These are phyloP conservation scores for Yamadazyma aaseri DNA, from an alignment of 1,139 yeast species.

Conservation along the genomic window DNA sequence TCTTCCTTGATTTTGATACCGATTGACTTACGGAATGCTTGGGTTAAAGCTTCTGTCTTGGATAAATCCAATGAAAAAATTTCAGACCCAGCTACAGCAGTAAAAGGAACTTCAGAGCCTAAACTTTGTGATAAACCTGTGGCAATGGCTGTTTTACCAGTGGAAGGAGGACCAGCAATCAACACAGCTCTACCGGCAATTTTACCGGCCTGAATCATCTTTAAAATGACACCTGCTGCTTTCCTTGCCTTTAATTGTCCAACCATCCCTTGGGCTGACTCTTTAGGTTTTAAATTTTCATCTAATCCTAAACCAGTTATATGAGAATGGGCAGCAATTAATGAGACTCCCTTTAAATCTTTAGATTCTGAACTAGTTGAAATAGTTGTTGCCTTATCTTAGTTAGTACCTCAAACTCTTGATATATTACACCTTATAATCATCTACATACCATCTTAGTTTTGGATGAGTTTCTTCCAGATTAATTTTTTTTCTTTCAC, in stretches of 20 bases:
- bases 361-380: slow-evolving; percentile 39
- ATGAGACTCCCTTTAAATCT: slow-evolving; percentile 57
- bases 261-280: slow-evolving; percentile 89
- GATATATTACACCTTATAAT: too few species aligned
- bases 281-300: slow-evolving; percentile 82
- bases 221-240: slow-evolving; percentile 92
- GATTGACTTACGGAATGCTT: slow-evolving; percentile 92
- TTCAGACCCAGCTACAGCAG: slow-evolving; percentile 93
- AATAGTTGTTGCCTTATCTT: slow-evolving; percentile 24
- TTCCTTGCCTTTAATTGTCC: slow-evolving; percentile 93
- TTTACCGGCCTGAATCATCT: slow-evolving; percentile 89
- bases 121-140: slow-evolving; percentile 91
- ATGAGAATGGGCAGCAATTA: slow-evolving; percentile 96
- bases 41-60: slow-evolving; percentile 94
- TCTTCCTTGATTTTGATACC: slow-evolving; percentile 96
- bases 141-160: slow-evolving; percentile 98
- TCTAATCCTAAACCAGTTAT: slow-evolving; percentile 93
- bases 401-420: too few species aligned
- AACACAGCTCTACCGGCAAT: slow-evolving; percentile 97
- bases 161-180: slow-evolving; percentile 97
- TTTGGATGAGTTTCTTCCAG: slow-evolving; percentile 2
- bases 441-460: slow-evolving; percentile 4
- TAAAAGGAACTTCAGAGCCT: slow-evolving; percentile 92
- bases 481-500: background rate
- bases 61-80: slow-evolving; percentile 86